These are phyloP conservation scores for Gastrolobium villosum DNA, from an alignment of 306 rosid species.

Conservation along the genomic window DNA sequence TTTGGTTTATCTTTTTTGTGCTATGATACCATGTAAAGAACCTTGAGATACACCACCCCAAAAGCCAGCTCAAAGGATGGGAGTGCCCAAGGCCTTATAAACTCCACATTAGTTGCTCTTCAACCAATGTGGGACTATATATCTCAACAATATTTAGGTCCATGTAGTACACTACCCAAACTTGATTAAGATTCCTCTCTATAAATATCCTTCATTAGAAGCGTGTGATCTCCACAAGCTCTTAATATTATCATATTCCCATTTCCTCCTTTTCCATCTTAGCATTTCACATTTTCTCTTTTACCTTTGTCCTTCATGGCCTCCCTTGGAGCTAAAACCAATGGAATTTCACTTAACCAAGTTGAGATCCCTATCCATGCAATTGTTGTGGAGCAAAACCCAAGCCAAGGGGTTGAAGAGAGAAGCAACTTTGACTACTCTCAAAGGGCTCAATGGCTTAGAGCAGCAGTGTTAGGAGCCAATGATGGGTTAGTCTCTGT, in stretches of 20 bases:
- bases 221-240: constrained; percentile 66
- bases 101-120: no score
- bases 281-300: neutral
- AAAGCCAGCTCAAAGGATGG: no score
- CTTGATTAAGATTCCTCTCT: constrained; percentile 25
- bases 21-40: no score
- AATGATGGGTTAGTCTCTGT: constrained; percentile 76
- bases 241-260: constrained; percentile 42
- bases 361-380: constrained; percentile 54
- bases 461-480: constrained; percentile 81
- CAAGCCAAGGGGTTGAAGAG: constrained; percentile 41
- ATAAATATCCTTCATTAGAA: constrained; percentile 52
- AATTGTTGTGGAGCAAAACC: constrained; percentile 41
- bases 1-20: no score
- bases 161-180: constrained; percentile 17
- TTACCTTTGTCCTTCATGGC: constrained; percentile 56
- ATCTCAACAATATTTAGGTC: neutral
- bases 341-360: constrained; percentile 46
- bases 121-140: no score
- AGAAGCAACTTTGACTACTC: constrained; percentile 50
- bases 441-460: constrained; percentile 74
- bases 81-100: no score
- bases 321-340: constrained; percentile 46
- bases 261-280: neutral
- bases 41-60: no score